Evolutionary conservation across 306 rosid genomes (phyloP).

Genomic region (Cyclanthera cordifolia): DNA sequence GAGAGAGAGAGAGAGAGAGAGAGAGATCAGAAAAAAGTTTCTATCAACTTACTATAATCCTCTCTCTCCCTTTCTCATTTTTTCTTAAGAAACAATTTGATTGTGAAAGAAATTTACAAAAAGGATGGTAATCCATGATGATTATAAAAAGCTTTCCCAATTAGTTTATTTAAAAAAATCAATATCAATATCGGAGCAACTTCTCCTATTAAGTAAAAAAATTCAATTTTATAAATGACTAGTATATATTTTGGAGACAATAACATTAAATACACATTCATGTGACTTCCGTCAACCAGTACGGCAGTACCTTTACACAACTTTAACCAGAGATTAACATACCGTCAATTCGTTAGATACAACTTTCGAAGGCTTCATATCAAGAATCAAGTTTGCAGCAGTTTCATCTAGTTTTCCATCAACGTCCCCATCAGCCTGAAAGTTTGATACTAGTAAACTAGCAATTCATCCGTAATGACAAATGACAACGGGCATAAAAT

Average conservation of each 20-base stretch:
- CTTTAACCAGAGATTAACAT: slow-evolving; percentile 28
- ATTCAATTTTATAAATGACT: not conserved
- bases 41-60: not conserved
- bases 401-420: slow-evolving; percentile 82
- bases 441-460: slow-evolving; percentile 1
- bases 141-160: not conserved
- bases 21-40: not conserved
- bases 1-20: no score
- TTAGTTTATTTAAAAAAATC: no score
- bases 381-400: slow-evolving; percentile 70
- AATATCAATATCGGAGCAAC: not conserved
- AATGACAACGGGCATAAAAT: not conserved
- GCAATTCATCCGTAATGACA: not conserved
- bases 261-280: slow-evolving; percentile 1
- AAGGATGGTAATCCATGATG: not conserved
- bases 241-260: not conserved
- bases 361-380: slow-evolving; percentile 91
- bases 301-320: not conserved
- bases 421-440: slow-evolving; percentile 64
- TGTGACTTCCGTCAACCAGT: not conserved
- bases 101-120: not conserved
- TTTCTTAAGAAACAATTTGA: not conserved
- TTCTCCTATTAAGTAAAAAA: not conserved
- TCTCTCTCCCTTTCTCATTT: not conserved
- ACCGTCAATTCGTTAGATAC: slow-evolving; percentile 72